Evolutionary conservation across 208 protist genomes (phyloP).

Genomic region (Crithidia sp.): DNA sequence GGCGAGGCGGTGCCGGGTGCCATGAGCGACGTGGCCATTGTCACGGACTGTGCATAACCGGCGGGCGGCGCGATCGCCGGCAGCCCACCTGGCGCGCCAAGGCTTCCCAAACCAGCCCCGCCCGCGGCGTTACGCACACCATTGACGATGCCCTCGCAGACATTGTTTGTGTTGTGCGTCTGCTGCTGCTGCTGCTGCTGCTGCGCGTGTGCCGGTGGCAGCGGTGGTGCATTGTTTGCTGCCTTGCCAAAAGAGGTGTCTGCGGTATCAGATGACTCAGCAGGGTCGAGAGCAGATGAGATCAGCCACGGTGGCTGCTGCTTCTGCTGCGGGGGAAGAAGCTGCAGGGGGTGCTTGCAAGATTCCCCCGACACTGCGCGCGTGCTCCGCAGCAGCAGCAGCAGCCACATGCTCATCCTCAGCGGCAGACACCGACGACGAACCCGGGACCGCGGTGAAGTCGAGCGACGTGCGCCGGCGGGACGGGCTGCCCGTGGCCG

Average conservation of each 20-base stretch:
- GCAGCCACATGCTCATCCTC: neutral
- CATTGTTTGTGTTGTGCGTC: constrained; percentile 5
- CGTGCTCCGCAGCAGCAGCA: neutral
- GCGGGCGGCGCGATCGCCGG: too few relatives aligned
- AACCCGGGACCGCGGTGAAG: neutral
- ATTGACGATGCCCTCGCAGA: constrained; percentile 10
- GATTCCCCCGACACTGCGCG: neutral
- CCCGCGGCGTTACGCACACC: constrained; percentile 12
- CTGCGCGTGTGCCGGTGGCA: neutral
- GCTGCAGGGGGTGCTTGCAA: too few relatives aligned
- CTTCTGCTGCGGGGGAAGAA: neutral
- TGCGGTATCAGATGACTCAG: neutral
- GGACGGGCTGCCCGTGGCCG: neutral
- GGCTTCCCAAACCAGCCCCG: constrained; percentile 1
- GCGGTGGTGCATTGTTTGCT: neutral
- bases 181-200: constrained; percentile 1
- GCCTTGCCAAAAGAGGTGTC: neutral
- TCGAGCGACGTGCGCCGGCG: neutral
- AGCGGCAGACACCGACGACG: neutral
- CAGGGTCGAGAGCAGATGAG: neutral
- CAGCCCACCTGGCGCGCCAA: neutral
- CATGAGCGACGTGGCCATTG: neutral
- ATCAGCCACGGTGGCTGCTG: constrained; percentile 3
- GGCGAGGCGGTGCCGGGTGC: too few relatives aligned
- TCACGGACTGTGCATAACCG: neutral